phyloP scores from a whole-genome alignment of 73 alveolate genomes.

The Paramecium octaurelia region DNA sequence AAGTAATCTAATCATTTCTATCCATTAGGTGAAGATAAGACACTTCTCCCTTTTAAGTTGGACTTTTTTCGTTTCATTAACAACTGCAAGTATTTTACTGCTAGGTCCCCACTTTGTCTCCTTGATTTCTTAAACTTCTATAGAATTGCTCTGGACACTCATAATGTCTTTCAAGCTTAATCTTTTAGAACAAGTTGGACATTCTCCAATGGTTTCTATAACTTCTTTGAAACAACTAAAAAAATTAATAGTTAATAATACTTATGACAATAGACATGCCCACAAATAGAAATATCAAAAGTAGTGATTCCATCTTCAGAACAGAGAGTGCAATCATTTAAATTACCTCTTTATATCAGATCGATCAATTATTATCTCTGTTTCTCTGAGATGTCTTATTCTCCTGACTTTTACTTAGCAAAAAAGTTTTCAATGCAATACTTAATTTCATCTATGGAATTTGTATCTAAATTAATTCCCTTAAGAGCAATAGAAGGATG shows the following conservation, averaged over 20 bases:
- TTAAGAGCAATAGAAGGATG: constrained; percentile 51
- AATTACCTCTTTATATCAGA: background rate
- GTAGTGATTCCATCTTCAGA: background rate
- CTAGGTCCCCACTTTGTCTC: background rate
- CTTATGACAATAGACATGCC: constrained; percentile 29
- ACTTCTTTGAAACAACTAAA: constrained; percentile 27
- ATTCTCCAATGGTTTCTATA: background rate
- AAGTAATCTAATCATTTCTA: background rate
- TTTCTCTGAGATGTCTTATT: background rate
- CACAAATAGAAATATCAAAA: constrained; percentile 3
- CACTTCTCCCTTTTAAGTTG: background rate
- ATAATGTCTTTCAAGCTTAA: background rate
- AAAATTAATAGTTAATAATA: background rate
- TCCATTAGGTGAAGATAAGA: constrained; percentile 52
- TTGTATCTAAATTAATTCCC: background rate
- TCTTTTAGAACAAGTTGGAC: constrained; percentile 8
- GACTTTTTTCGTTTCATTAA: background rate
- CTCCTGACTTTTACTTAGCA: background rate
- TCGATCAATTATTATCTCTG: background rate
- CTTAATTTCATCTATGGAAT: background rate
- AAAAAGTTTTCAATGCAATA: background rate
- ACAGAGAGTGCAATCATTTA: background rate
- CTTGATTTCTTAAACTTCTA: background rate
- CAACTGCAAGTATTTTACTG: constrained; percentile 22
- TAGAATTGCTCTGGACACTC: background rate